Evolutionary conservation across 2,329 filamentous ascomycete genomes (phyloP), one percentile per base, ranked within the genome.

Genomic region (Claviceps cyperi): DNA sequence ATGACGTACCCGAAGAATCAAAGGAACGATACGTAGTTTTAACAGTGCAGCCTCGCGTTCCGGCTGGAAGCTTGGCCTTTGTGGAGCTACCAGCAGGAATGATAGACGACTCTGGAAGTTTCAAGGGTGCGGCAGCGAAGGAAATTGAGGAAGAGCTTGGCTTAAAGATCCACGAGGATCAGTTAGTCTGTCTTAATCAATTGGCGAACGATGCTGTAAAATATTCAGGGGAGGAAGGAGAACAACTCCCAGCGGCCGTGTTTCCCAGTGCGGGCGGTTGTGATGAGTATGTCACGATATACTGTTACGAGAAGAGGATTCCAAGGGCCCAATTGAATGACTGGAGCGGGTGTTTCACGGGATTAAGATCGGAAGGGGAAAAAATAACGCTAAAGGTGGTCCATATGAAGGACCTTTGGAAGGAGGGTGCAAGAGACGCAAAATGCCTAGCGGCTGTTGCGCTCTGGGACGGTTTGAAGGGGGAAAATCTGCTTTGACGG

Each of bases 71-170:
- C n/a, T 59, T 81, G 28, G 63, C 70, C 38, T 72, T 80, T 54
- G 66, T 74, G 2, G 74, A 81, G 59, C 56, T 82, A 13, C 78
- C 78, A 0, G 78, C 78, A 0, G 73, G 77, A 6, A 75, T 80
- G 76, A 70, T 80, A 2, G 74, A 79, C 56, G 69, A 71, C 49
- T 60, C 65, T 14, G 75, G 73, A 1, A 72, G 66, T 28, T 81
- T 82, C 57, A 69, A 69, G 13, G 78, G 79, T 22, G 69, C 70
- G 0, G 79, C 78, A 2, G 78, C 78, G 2, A 71, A 68, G 56
- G 79, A 83, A 65, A 78, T 83, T 9, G 53, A 75, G 52, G 78
- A 82, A 64, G 79, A 82, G 61, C 65, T 80, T 2, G 77, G 75
- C 14, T 58, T 81, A 11, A 67, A 66, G 46, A 78, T 81, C 38